Conservation (phyloP, 1,139 yeast genomes). For the Saccharomycopsis hybrid region DNA sequence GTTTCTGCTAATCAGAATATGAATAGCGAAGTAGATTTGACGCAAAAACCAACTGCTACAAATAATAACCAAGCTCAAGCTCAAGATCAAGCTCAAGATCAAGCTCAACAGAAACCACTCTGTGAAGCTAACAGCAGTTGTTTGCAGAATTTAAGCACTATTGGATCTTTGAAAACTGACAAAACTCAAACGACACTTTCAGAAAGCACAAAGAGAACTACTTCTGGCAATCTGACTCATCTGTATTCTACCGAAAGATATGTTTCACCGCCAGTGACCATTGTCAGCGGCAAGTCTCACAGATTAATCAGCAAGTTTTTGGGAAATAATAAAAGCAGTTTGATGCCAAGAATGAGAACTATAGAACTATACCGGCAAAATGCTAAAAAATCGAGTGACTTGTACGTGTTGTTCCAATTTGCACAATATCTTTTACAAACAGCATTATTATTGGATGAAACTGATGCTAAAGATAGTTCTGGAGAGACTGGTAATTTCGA, state of each 20-base stretch:
- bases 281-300: constrained; percentile 35
- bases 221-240: constrained; percentile 34
- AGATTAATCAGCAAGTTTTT: constrained; percentile 40
- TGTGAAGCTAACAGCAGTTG: background rate
- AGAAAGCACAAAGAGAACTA: background rate
- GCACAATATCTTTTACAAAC: constrained; percentile 90
- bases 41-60: background rate
- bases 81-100: background rate
- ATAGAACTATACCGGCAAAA: constrained; percentile 82
- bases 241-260: constrained; percentile 31
- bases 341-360: constrained; percentile 78
- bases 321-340: constrained; percentile 42
- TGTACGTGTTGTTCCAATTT: constrained; percentile 77
- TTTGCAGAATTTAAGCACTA: background rate
- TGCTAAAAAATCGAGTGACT: constrained; percentile 81
- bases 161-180: background rate
- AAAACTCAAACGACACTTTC: background rate
- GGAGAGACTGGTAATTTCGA: constrained; percentile 4
- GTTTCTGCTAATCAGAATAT: background rate
- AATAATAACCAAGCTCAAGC: background rate
- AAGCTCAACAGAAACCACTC: background rate
- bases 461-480: constrained; percentile 16
- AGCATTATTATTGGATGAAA: constrained; percentile 52
- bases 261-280: constrained; percentile 31
- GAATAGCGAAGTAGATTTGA: background rate